A percentile compares a stretch with the other conserved stretches of the same genome.
These are phyloP conservation scores for Cyberlindnera japonica DNA, from an alignment of 805 yeast species.

Conservation along the genomic window DNA sequence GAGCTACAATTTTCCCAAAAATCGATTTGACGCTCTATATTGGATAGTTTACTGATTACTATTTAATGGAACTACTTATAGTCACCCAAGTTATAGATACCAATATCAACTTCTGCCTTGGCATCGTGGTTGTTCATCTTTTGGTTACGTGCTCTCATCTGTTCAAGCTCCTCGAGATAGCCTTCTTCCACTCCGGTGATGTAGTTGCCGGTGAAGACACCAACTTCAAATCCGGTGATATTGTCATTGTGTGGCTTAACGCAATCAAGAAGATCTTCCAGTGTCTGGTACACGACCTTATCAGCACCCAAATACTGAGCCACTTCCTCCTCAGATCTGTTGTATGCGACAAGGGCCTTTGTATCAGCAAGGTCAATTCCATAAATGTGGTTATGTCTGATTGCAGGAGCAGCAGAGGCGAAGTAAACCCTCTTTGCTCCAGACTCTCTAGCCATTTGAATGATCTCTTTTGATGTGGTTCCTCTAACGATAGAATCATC, in stretches of 20 bases:
- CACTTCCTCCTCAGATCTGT: slow-evolving; percentile 70
- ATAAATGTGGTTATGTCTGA: slow-evolving; percentile 90
- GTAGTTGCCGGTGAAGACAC: slow-evolving; percentile 93
- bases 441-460: slow-evolving; percentile 97
- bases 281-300: slow-evolving; percentile 79
- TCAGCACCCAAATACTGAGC: slow-evolving; percentile 84
- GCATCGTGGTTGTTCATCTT: slow-evolving; percentile 57
- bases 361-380: slow-evolving; percentile 98
- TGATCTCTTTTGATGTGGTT: slow-evolving; percentile 94
- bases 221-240: slow-evolving; percentile 78
- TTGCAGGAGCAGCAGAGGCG: slow-evolving; percentile 98
- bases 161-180: slow-evolving; percentile 78
- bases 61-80: slow-evolving; percentile 27
- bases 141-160: slow-evolving; percentile 75
- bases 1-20: too few relatives aligned
- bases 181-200: slow-evolving; percentile 90
- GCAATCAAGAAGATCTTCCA: slow-evolving; percentile 79
- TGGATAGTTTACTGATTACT: too few relatives aligned
- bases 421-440: slow-evolving; percentile 94
- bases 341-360: slow-evolving; percentile 85
- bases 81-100: slow-evolving; percentile 57
- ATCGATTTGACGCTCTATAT: too few relatives aligned
- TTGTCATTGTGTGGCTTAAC: slow-evolving; percentile 47
- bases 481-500: slow-evolving; percentile 98
- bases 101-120: slow-evolving; percentile 75